phyloP scores from a whole-genome alignment of 2,329 filamentous ascomycete species.

The Ceratocystis huliohia region DNA sequence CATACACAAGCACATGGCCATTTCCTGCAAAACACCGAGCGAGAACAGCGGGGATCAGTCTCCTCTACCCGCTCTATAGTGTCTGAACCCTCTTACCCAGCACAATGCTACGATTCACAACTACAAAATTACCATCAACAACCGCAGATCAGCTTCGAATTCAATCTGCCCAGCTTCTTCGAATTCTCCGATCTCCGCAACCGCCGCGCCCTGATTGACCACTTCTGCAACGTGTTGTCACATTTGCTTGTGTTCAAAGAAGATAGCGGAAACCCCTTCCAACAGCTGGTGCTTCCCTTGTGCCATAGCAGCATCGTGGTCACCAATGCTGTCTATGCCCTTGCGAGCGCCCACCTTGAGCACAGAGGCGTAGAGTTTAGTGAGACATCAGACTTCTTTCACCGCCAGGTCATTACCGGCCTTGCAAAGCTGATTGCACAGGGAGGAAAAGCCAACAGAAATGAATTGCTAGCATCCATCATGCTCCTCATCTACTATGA shows the following conservation, averaged over 20 bases:
- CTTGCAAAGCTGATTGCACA: constrained; percentile 44
- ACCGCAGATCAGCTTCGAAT: constrained; percentile 38
- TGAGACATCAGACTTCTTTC: constrained; percentile 47
- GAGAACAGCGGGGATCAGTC: not conserved
- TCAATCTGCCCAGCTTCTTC: constrained; percentile 40
- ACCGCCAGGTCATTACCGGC: constrained; percentile 47
- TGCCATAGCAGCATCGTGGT: constrained; percentile 45
- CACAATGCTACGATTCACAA: constrained; percentile 23
- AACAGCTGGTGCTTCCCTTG: constrained; percentile 49
- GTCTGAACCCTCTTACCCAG: constrained; percentile 9
- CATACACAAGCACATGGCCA: not conserved
- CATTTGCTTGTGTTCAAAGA: constrained; percentile 54
- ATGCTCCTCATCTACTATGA: constrained; percentile 52
- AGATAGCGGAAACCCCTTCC: constrained; percentile 50
- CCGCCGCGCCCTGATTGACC: constrained; percentile 44
- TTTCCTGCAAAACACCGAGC: not conserved
- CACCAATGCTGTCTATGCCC: constrained; percentile 71
- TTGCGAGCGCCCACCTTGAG: constrained; percentile 73
- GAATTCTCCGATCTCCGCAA: constrained; percentile 45
- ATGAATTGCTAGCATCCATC: constrained; percentile 48
- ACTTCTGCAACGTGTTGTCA: constrained; percentile 51
- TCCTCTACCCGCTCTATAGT: not conserved
- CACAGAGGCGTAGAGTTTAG: constrained; percentile 42
- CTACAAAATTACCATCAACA: constrained; percentile 23
- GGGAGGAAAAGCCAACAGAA: constrained; percentile 37